phyloP scores from a whole-genome alignment of 148 eudicot genomes.

The Heliosperma pusillum region DNA sequence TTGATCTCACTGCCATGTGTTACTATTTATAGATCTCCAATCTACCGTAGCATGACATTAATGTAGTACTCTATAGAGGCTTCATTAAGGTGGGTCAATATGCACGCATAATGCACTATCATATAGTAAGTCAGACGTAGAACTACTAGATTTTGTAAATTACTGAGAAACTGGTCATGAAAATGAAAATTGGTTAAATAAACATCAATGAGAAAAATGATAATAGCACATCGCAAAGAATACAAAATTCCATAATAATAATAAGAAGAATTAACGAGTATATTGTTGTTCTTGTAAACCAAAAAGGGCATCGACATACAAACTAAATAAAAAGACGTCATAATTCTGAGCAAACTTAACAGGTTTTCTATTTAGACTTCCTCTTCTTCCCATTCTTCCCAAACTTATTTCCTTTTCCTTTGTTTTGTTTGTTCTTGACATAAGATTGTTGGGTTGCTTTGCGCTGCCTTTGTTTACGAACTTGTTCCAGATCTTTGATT shows the following conservation, averaged over 20 bases:
- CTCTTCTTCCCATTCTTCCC: conserved; percentile 51
- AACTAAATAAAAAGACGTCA: not conserved
- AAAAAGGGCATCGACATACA: conserved; percentile 11
- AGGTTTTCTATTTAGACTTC: conserved; percentile 23
- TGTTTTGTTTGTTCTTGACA: conserved; percentile 55
- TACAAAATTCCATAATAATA: not conserved
- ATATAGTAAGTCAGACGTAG: too few species aligned
- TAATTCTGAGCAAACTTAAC: not conserved
- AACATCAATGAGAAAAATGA: too few species aligned
- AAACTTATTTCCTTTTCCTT: conserved; percentile 58
- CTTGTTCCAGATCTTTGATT: conserved; percentile 75
- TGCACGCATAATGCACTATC: too few species aligned
- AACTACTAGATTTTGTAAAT: too few species aligned
- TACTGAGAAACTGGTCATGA: too few species aligned
- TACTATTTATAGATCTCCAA: too few species aligned
- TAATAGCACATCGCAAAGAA: not conserved
- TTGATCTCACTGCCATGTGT: too few species aligned
- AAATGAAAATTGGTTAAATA: too few species aligned
- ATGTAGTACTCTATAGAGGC: too few species aligned
- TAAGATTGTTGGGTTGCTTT: conserved; percentile 55
- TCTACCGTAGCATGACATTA: too few species aligned
- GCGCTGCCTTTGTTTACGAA: conserved; percentile 79
- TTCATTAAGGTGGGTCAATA: too few species aligned
- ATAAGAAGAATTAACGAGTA: too few species aligned
- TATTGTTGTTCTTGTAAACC: not conserved